Base-by-base conservation (phyloP, 352 stramenopile genomes). In the Elongisporangium undulatum region DNA sequence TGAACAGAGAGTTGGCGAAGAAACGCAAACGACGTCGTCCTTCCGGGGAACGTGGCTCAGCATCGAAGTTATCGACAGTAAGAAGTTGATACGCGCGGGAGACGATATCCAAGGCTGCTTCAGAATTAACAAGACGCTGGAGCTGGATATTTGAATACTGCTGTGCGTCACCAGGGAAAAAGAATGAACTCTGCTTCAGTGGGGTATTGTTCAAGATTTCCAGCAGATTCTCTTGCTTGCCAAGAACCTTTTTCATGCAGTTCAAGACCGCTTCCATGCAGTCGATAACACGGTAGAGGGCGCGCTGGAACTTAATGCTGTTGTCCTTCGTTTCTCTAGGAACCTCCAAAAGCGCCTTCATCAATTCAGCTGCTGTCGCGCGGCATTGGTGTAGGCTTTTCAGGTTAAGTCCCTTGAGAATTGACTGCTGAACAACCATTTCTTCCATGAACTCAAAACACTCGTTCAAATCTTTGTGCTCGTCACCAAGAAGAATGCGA, bases 401-500 rank as follows among this genome's bases (percentile, higher is more conserved):
- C 41, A 95, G 59, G 60, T 95, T 95, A 15, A 95, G 72, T 8
- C 82, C 84, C 66, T 92, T 89, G 2, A 95, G 63, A n/a, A 92
- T 66, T 15, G 79, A 79, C 63, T 94, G 82, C 49, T 89, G 82
- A 0, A 70, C 62, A 51, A 72, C 86, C 79, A 88, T 82, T 56
- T 95, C 86, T 54, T 95, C 86, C 56, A 94, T 93, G 50, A 95
- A 95, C 20, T 86, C 75, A 54, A 90, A 95, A 53, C 84, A 94
- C 57, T 92, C 84, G 51, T 90, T 80, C 41, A 95, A 50, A 52
- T 93, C 86, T 45, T 76, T 85, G 72, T 95, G 86, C 61, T 93
- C 86, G 17, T 95, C 86, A 21, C 86, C 86, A 13, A 95, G 71
- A 22, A 95, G 68, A 49, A 89, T 80, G 9, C 77, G 81, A 54